Evolutionary conservation across 352 stramenopile genomes (phyloP).

Genomic region (Lagenidium giganteum): DNA sequence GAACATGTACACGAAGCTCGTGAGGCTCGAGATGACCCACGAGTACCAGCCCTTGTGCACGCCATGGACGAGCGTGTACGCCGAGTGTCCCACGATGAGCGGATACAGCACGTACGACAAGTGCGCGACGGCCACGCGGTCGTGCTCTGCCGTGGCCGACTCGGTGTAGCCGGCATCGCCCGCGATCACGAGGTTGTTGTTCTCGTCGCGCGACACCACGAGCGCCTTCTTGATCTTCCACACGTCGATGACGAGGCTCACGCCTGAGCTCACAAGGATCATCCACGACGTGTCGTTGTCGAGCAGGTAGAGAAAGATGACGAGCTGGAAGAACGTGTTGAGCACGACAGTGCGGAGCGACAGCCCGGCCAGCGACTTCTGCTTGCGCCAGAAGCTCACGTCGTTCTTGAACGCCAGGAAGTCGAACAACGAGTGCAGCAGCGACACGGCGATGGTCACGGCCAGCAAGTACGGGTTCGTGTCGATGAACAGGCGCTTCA

Average conservation of each 20-base stretch:
- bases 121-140: slow-evolving; percentile 80
- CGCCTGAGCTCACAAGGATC: slow-evolving; percentile 80
- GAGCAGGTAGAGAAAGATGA: slow-evolving; percentile 95
- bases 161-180: slow-evolving; percentile 71
- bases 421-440: slow-evolving; percentile 96
- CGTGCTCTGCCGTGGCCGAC: slow-evolving; percentile 77
- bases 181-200: slow-evolving; percentile 73
- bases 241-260: slow-evolving; percentile 71
- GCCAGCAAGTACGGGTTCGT: slow-evolving; percentile 95
- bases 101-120: slow-evolving; percentile 83
- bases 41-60: slow-evolving; percentile 97
- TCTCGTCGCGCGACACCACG: slow-evolving; percentile 56
- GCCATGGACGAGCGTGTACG: slow-evolving; percentile 92
- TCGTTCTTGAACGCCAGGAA: slow-evolving; percentile 98
- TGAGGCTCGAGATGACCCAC: slow-evolving; percentile 95
- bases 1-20: slow-evolving; percentile 96
- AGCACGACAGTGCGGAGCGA: slow-evolving; percentile 90
- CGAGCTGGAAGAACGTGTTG: slow-evolving; percentile 93
- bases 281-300: slow-evolving; percentile 95
- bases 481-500: slow-evolving; percentile 94
- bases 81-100: slow-evolving; percentile 91
- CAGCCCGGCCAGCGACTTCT: slow-evolving; percentile 94
- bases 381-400: slow-evolving; percentile 96
- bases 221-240: slow-evolving; percentile 92
- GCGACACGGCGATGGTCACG: slow-evolving; percentile 91